Base-by-base conservation (phyloP, 1,284 basidiomycete species). In the Acaromyces ingoldii region DNA sequence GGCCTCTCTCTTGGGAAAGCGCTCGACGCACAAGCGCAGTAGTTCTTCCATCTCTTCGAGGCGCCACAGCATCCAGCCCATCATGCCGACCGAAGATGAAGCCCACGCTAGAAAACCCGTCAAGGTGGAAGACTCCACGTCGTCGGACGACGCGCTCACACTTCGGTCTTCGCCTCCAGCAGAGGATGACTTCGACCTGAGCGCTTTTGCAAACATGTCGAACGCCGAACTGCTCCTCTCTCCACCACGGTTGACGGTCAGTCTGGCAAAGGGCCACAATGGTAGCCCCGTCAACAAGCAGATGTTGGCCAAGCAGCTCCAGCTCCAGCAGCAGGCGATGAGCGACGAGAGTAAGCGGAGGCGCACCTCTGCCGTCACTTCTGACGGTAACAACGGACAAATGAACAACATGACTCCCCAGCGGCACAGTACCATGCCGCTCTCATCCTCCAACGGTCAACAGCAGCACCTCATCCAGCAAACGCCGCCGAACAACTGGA, bases 211-310 rank as follows among this genome's bases (percentile, higher is more conserved):
- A 28, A 46, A 46, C 34, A 62, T 25, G 21, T 26, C 44, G 22
- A 49, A 22, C 21, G 40, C 53, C 33, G 65, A 65, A 15, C 67
- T 60, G 48, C 65, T 70, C 38, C 63, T 70, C 53, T 70, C 67
- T n/a, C 67, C 67, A 1, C 67, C 67, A 9, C 59, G 67, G 25
- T 55, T 67, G 24, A 70, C 65, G 2, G 65, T 70, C 43, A 68
- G 62, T 50, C 55, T 66, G 52, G 33, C 55, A 48, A 34, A 44
- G 19, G 38, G 39, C 26, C 29, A 19, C 25, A 19, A 24, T 13
- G 22, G n/a, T 15, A 26, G 17, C 7, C n/a, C 24, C 28, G 9
- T 3, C 28, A 38, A 13, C 7, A 19, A 25, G 9, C 29, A 15
- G 30, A 24, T 17, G 28, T 22, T 19, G 30, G 15, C 21, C 30